Conservation (phyloP, 495 filamentous ascomycete species). For the Elasticomyces elasticus region DNA sequence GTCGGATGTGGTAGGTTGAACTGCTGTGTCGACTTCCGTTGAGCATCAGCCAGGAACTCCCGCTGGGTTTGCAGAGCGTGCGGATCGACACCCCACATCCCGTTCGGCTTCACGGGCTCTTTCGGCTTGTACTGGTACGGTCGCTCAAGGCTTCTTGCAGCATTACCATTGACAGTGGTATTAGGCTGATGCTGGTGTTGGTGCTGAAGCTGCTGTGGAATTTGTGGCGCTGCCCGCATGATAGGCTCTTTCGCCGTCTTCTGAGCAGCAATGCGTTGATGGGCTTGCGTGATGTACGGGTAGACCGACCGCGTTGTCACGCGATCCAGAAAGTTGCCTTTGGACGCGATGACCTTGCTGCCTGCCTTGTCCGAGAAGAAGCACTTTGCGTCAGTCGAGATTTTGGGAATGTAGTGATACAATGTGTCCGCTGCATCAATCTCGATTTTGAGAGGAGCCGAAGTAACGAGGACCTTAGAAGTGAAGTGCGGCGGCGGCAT, state of each 20-base stretch:
- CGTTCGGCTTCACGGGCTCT: conserved; percentile 10
- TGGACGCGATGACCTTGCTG: conserved; percentile 44
- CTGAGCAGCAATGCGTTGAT: conserved; percentile 2
- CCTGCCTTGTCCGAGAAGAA: conserved; percentile 79
- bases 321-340: conserved; percentile 54
- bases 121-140: conserved; percentile 34
- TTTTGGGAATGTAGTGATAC: conserved; percentile 82
- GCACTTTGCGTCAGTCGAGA: conserved; percentile 82
- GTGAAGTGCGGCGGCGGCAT: conserved; percentile 23
- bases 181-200: not conserved
- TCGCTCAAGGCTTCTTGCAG: conserved; percentile 10
- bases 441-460: conserved; percentile 42
- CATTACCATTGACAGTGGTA: not conserved
- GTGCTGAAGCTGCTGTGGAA: not conserved
- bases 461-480: conserved; percentile 43
- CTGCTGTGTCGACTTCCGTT: conserved; percentile 9
- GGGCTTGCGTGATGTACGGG: conserved; percentile 16
- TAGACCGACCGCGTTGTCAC: conserved; percentile 36
- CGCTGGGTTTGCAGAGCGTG: conserved; percentile 18
- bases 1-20: conserved; percentile 7
- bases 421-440: conserved; percentile 58
- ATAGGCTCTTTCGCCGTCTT: conserved; percentile 2
- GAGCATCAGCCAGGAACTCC: conserved; percentile 12
- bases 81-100: conserved; percentile 14
- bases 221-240: conserved; percentile 3